Evolutionary conservation across 768 basidiomycete species (phyloP).

Genomic region (Mycena alexandri): DNA sequence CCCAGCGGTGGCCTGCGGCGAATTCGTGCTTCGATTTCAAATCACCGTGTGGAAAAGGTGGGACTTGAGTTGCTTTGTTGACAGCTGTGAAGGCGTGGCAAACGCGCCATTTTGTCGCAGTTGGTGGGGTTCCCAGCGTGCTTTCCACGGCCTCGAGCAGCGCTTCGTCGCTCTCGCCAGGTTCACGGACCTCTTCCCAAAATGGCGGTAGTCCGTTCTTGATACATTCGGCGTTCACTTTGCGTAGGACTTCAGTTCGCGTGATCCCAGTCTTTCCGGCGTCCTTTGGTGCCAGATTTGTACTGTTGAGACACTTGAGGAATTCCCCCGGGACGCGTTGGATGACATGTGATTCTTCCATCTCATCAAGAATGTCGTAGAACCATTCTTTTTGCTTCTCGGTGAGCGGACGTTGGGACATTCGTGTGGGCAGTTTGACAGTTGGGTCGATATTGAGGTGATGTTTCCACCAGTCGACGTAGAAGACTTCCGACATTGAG

Average conservation of each 20-base stretch:
- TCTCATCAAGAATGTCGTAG: slow-evolving; percentile 20
- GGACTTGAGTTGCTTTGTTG: slow-evolving; percentile 32
- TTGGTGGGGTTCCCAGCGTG: neutral
- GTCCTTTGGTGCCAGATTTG: slow-evolving; percentile 17
- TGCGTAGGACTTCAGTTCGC: slow-evolving; percentile 10
- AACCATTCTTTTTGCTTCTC: slow-evolving; percentile 24
- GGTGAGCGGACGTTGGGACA: slow-evolving; percentile 24
- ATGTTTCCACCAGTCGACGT: slow-evolving; percentile 24
- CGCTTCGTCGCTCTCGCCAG: slow-evolving; percentile 15
- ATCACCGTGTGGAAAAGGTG: slow-evolving; percentile 52
- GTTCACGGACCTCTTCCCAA: slow-evolving; percentile 22
- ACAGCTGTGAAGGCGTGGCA: slow-evolving; percentile 17
- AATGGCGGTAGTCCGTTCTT: slow-evolving; percentile 12
- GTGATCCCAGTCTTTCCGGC: slow-evolving; percentile 26
- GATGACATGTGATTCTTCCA: slow-evolving; percentile 20
- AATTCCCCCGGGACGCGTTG: no score
- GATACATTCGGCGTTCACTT: slow-evolving; percentile 17
- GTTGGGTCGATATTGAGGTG: slow-evolving; percentile 13
- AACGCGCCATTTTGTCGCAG: slow-evolving; percentile 15
- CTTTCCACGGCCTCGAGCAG: slow-evolving; percentile 14
- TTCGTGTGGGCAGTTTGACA: slow-evolving; percentile 5
- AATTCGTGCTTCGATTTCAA: slow-evolving; percentile 52
- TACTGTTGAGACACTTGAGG: slow-evolving; percentile 13
- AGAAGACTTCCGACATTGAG: slow-evolving; percentile 30
- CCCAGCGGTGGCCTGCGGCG: slow-evolving; percentile 51